Conservation (phyloP, 768 basidiomycete genomes). For the Leccinum uliginosum region DNA sequence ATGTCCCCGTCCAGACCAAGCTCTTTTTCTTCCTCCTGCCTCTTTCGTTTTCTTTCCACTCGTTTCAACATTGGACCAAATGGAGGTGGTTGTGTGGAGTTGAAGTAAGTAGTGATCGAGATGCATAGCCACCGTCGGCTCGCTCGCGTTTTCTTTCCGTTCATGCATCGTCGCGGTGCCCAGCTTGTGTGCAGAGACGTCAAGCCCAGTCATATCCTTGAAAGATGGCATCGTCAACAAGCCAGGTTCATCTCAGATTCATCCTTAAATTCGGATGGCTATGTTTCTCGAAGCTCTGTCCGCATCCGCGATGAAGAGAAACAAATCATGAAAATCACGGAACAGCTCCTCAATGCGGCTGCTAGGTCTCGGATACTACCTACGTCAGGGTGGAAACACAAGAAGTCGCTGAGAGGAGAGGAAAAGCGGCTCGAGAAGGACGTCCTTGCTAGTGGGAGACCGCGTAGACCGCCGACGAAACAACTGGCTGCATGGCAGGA, state of each 20-base stretch:
- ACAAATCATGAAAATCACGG: slow-evolving; percentile 18
- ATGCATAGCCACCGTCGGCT: slow-evolving; percentile 26
- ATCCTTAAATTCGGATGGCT: not conserved
- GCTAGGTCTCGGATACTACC: slow-evolving; percentile 23
- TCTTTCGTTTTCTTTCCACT: slow-evolving; percentile 60
- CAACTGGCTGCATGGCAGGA: slow-evolving; percentile 25
- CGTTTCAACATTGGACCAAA: slow-evolving; percentile 67
- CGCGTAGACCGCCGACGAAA: slow-evolving; percentile 20
- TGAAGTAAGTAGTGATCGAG: not conserved
- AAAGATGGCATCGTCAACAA: slow-evolving; percentile 3
- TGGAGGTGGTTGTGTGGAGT: not conserved
- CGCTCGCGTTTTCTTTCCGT: slow-evolving; percentile 19
- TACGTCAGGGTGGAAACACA: slow-evolving; percentile 35
- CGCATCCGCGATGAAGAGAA: slow-evolving; percentile 3
- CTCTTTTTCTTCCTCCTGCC: slow-evolving; percentile 59
- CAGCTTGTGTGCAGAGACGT: slow-evolving; percentile 19
- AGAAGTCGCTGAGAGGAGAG: slow-evolving; percentile 32
- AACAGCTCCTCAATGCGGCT: slow-evolving; percentile 34
- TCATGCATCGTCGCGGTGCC: slow-evolving; percentile 27
- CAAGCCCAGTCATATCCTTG: slow-evolving; percentile 11
- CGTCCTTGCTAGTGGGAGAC: slow-evolving; percentile 11
- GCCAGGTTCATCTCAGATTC: not conserved
- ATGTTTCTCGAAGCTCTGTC: not conserved
- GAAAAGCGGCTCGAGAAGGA: slow-evolving; percentile 35
- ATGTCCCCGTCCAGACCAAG: slow-evolving; percentile 60